These are phyloP conservation scores for Calonectria pauciramosa DNA, from an alignment of 2,329 filamentous ascomycete species.

Conservation along the genomic window DNA sequence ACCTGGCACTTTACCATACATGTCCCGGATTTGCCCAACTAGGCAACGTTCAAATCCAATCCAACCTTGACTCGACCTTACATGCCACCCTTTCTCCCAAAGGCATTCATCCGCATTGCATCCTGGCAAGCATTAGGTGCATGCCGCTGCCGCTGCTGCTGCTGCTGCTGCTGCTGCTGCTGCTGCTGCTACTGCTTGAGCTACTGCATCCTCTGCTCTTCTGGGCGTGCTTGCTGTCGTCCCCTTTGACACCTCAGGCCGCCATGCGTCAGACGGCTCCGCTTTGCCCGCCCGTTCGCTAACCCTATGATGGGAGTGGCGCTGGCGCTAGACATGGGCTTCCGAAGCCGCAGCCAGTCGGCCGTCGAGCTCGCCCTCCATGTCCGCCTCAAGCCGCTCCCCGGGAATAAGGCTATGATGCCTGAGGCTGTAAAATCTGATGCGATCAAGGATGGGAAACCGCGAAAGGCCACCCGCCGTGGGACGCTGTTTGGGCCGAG, in stretches of 20 bases:
- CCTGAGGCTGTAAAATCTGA: slow-evolving; percentile 41
- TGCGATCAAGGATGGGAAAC: slow-evolving; percentile 43
- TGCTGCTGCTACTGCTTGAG: slow-evolving; percentile 27
- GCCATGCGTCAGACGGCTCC: slow-evolving; percentile 26
- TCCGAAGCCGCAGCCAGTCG: slow-evolving; percentile 40
- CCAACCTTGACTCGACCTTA: slow-evolving; percentile 25
- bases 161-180: slow-evolving; percentile 26
- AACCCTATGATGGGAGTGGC: slow-evolving; percentile 48
- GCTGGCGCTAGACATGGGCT: slow-evolving; percentile 40
- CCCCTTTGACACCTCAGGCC: slow-evolving; percentile 32
- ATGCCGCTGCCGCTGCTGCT: slow-evolving; percentile 27
- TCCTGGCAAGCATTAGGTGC: slow-evolving; percentile 22
- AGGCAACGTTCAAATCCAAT: slow-evolving; percentile 15
- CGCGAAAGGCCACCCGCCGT: slow-evolving; percentile 36
- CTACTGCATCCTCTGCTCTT: slow-evolving; percentile 35
- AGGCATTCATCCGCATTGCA: slow-evolving; percentile 27
- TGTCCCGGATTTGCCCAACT: slow-evolving; percentile 6
- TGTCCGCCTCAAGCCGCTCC: slow-evolving; percentile 28
- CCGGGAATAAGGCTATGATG: slow-evolving; percentile 43
- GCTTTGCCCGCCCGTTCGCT: slow-evolving; percentile 43
- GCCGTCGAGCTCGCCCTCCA: slow-evolving; percentile 33
- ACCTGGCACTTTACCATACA: slow-evolving; percentile 4
- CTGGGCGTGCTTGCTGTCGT: slow-evolving; percentile 14
- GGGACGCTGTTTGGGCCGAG: slow-evolving; percentile 8
- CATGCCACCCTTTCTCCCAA: slow-evolving; percentile 15